A percentile compares a stretch with the other conserved stretches of the same genome.
phyloP scores from a whole-genome alignment of 2,329 filamentous ascomycete genomes.

The Talaromyces marneffei region DNA sequence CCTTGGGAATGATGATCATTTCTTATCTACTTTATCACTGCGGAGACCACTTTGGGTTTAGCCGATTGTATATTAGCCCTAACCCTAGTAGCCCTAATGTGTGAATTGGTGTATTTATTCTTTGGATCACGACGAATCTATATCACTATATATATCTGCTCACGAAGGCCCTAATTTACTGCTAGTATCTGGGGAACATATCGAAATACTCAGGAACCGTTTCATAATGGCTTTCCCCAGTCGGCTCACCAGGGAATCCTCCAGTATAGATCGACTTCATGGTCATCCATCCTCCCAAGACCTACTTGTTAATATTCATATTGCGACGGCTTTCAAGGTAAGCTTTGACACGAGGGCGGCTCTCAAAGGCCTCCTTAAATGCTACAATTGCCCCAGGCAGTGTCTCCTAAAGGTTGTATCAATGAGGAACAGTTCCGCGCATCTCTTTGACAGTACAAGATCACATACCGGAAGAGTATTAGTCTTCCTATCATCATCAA shows the following conservation, averaged over 20 bases:
- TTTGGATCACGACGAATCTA: background rate
- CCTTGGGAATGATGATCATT: background rate
- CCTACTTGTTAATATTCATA: background rate
- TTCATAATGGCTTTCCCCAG: background rate
- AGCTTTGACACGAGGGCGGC: background rate
- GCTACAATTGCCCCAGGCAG: background rate
- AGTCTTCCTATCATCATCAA: constrained; percentile 1
- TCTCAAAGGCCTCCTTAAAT: background rate
- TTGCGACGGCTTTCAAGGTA: background rate
- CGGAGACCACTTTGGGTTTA: constrained; percentile 1
- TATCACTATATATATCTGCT: no score
- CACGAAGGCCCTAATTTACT: background rate
- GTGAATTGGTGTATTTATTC: background rate
- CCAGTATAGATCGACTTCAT: background rate
- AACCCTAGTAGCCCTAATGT: background rate
- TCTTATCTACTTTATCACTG: constrained; percentile 7
- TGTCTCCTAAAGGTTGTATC: background rate
- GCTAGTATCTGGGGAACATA: background rate
- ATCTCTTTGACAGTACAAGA: no score
- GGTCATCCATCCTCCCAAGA: background rate
- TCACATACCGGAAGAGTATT: background rate
- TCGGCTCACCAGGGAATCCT: background rate
- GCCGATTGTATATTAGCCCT: background rate
- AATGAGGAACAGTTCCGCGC: background rate
- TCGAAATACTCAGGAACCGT: background rate